These are phyloP conservation scores for Aspergillus hiratsukae DNA, from an alignment of 2,329 filamentous ascomycete genomes.

Conservation along the genomic window DNA sequence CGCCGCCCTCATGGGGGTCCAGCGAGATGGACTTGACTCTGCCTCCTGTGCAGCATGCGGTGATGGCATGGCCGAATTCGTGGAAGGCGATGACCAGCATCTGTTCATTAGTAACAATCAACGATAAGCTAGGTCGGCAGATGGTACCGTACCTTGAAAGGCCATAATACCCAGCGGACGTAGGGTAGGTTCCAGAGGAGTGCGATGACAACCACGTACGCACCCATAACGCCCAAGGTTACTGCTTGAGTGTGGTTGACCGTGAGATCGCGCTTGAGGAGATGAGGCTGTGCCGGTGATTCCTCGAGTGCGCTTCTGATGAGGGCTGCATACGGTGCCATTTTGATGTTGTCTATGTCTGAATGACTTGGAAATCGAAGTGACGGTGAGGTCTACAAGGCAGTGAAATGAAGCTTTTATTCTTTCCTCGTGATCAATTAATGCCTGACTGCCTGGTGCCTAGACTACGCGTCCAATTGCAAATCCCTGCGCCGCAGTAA, in stretches of 20 bases:
- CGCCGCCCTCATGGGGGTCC: constrained; percentile 71
- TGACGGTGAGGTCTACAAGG: not conserved
- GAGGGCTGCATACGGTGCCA: constrained; percentile 25
- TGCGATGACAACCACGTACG: constrained; percentile 68
- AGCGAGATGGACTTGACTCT: constrained; percentile 69
- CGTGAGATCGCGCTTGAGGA: constrained; percentile 52
- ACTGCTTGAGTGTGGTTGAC: constrained; percentile 66
- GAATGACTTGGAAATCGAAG: not conserved
- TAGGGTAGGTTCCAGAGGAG: constrained; percentile 77
- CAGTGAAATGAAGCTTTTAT: not conserved
- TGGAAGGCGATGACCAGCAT: constrained; percentile 83
- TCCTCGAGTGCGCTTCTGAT: constrained; percentile 17
- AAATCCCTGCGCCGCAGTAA: constrained; percentile 6
- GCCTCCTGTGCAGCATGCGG: constrained; percentile 67
- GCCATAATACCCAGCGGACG: constrained; percentile 70
- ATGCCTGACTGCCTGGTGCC: not conserved
- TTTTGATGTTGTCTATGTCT: constrained; percentile 8
- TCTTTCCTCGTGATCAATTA: not conserved
- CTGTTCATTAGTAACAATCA: constrained; percentile 42
- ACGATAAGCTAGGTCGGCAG: no score
- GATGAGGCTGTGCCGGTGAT: constrained; percentile 17
- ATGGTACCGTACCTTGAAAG: constrained; percentile 67
- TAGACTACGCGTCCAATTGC: constrained; percentile 15
- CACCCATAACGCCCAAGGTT: constrained; percentile 66
- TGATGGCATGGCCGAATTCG: constrained; percentile 71